Evolutionary conservation across 768 basidiomycete genomes (phyloP).

Genomic region (Lyophyllum decastes): DNA sequence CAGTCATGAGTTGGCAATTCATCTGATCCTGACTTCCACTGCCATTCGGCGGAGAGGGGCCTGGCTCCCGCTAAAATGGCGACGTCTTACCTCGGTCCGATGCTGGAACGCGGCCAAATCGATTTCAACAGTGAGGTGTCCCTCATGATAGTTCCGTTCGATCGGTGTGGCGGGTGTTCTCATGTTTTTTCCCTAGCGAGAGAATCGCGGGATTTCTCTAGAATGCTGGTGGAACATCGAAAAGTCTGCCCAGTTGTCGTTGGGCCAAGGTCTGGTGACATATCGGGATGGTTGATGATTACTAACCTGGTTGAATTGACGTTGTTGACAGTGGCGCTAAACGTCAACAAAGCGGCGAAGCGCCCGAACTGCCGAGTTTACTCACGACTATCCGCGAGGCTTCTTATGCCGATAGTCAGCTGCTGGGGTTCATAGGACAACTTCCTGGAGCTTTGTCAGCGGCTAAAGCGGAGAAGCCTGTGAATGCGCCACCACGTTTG

Average conservation of each 20-base stretch:
- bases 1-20: no score
- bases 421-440: neutral
- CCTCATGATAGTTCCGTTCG: neutral
- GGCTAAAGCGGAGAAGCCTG: neutral
- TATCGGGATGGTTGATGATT: neutral
- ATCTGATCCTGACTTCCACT: no score
- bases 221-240: neutral
- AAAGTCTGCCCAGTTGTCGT: neutral
- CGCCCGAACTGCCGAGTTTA: neutral
- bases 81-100: neutral
- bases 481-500: neutral
- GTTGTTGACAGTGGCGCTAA: neutral
- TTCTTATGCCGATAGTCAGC: neutral
- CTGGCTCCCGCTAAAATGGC: neutral
- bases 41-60: neutral
- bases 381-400: neutral
- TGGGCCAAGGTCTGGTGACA: neutral
- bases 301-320: no score
- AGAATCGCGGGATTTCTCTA: neutral
- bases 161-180: neutral
- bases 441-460: no score
- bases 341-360: neutral
- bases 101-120: neutral
- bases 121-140: neutral
- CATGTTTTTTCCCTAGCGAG: neutral